Conservation (phyloP, 345 rosid genomes). For the Eucalyptus decipiens region DNA sequence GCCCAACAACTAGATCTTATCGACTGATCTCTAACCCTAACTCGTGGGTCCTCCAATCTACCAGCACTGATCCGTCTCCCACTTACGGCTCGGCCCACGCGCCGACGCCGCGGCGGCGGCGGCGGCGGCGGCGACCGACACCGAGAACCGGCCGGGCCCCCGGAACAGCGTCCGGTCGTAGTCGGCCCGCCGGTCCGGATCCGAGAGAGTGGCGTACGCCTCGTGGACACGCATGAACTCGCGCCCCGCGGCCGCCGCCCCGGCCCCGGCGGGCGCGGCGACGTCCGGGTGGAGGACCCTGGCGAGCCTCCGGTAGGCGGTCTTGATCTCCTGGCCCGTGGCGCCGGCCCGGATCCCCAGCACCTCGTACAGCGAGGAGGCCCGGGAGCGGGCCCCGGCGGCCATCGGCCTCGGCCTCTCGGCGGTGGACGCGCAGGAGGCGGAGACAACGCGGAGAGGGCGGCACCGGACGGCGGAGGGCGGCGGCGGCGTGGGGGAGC, state of each 20-base stretch:
- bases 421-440: slow-evolving; percentile 23
- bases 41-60: not conserved
- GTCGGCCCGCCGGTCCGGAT: slow-evolving; percentile 48
- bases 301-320: slow-evolving; percentile 55
- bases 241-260: not conserved
- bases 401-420: slow-evolving; percentile 11
- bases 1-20: not conserved
- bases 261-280: not conserved
- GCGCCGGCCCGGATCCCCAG: slow-evolving; percentile 51
- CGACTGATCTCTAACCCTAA: not conserved
- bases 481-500: not conserved
- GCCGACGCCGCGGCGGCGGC: not conserved
- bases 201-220: slow-evolving; percentile 57
- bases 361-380: slow-evolving; percentile 35
- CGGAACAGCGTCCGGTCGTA: slow-evolving; percentile 34
- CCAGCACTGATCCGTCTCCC: slow-evolving; percentile 86
- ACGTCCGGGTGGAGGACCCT: slow-evolving; percentile 60
- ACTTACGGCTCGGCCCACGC: slow-evolving; percentile 16
- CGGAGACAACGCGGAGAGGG: slow-evolving; percentile 17
- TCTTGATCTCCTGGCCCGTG: slow-evolving; percentile 43
- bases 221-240: slow-evolving; percentile 52
- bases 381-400: not conserved
- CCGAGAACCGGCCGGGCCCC: slow-evolving; percentile 1
- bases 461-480: slow-evolving; percentile 11
- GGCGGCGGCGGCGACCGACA: not conserved